Conservation (phyloP, 371 early-diverging fungal species). For the Apophysomyces ossiformis region DNA sequence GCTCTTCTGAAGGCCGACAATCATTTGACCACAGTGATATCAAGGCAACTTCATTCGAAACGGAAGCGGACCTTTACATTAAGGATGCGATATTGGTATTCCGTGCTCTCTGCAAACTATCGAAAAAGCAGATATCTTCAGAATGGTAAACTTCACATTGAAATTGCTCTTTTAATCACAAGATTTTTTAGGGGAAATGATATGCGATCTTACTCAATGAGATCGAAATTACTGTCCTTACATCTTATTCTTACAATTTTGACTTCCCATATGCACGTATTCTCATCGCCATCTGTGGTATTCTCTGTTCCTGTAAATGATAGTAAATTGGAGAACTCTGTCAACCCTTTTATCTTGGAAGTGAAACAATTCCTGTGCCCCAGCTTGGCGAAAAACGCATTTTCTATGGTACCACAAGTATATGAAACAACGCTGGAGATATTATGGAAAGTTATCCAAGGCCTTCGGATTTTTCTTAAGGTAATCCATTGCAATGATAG, state of each 20-base stretch:
- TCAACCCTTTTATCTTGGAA: constrained; percentile 74
- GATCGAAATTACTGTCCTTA: constrained; percentile 67
- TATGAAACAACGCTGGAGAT: constrained; percentile 85
- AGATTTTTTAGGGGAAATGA: constrained; percentile 43
- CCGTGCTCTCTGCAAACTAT: constrained; percentile 92
- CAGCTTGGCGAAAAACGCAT: constrained; percentile 80
- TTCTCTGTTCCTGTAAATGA: constrained; percentile 34
- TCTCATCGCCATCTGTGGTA: constrained; percentile 48
- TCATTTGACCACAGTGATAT: constrained; percentile 40
- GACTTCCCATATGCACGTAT: constrained; percentile 61
- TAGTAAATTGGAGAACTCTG: constrained; percentile 24
- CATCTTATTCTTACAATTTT: constrained; percentile 64
- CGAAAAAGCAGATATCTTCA: constrained; percentile 68
- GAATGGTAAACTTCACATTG: constrained; percentile 42
- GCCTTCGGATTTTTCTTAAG: constrained; percentile 76
- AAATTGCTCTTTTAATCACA: neutral
- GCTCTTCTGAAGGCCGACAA: constrained; percentile 26
- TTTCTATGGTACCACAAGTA: constrained; percentile 77
- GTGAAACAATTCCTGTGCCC: constrained; percentile 85
- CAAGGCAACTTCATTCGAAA: constrained; percentile 31
- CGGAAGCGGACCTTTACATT: constrained; percentile 53
- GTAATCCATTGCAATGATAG: constrained; percentile 16
- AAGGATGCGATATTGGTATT: constrained; percentile 90
- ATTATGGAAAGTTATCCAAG: constrained; percentile 75
- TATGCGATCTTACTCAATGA: constrained; percentile 61